Conservation (phyloP, 371 early-diverging fungal genomes). For the Mortierella sp. region DNA sequence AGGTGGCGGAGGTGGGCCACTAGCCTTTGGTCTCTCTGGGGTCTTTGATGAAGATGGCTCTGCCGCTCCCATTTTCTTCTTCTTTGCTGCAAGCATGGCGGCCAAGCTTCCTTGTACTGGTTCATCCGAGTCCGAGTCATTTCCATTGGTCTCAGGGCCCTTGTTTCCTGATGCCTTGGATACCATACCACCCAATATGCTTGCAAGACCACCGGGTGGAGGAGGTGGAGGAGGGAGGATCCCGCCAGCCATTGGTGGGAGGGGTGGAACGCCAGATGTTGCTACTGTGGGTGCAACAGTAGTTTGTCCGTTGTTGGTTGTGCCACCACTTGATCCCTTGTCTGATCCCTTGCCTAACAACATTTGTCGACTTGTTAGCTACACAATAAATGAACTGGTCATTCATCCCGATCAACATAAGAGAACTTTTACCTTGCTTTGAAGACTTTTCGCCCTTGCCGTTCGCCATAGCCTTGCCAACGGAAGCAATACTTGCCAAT, state of each 20-base stretch:
- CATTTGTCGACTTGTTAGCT: background rate
- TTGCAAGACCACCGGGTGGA: conserved; percentile 25
- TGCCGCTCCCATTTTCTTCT: conserved; percentile 34
- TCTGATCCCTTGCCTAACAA: background rate
- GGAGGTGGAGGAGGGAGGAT: conserved; percentile 47
- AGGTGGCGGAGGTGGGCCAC: conserved; percentile 31
- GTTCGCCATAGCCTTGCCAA: conserved; percentile 11
- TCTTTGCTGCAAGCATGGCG: conserved; percentile 50
- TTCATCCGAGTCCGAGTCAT: conserved; percentile 43
- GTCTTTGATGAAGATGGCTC: conserved; percentile 23
- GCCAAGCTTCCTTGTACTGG: conserved; percentile 35
- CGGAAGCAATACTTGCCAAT: conserved; percentile 36
- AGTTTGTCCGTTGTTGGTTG: too few relatives aligned
- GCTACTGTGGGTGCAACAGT: conserved; percentile 36
- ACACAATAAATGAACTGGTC: background rate
- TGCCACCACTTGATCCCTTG: conserved; percentile 1
- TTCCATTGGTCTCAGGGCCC: background rate
- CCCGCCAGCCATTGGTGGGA: conserved; percentile 38
- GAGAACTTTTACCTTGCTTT: conserved; percentile 16
- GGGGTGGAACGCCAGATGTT: conserved; percentile 20
- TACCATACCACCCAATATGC: conserved; percentile 25
- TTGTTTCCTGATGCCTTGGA: conserved; percentile 18
- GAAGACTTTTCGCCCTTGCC: conserved; percentile 25
- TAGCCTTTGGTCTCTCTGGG: conserved; percentile 27
- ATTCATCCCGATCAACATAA: too few relatives aligned